A percentile compares a stretch with the other conserved stretches of the same genome.
These are phyloP conservation scores for Trichoderma sp. DNA, from an alignment of 2,329 filamentous ascomycete genomes.

Conservation along the genomic window DNA sequence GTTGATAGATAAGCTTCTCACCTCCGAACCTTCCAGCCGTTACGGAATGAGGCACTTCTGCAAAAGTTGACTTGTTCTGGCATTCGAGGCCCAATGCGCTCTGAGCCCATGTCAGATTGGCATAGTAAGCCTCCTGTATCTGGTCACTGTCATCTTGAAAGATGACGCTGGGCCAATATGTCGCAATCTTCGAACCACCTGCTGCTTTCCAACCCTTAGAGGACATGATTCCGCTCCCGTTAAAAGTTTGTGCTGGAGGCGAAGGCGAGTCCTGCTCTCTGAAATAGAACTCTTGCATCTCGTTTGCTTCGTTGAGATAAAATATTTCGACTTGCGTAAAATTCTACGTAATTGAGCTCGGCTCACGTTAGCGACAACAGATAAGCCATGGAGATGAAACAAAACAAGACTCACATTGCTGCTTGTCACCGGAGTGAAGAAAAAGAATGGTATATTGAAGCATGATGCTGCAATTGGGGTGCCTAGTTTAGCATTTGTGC, in stretches of 20 bases:
- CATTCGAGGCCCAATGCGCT: neutral
- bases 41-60: neutral
- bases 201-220: neutral
- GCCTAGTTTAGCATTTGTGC: neutral
- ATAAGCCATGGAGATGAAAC: accelerated
- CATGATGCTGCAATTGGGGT: neutral
- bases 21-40: neutral
- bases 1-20: neutral
- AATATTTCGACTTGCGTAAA: neutral
- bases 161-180: neutral
- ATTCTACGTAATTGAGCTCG: neutral
- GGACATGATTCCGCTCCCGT: neutral
- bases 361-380: neutral
- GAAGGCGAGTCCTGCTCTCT: neutral
- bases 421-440: neutral
- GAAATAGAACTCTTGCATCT: neutral
- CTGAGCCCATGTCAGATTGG: neutral
- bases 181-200: neutral
- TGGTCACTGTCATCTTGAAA: neutral
- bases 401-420: neutral
- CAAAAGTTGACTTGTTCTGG: neutral
- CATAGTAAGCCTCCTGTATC: neutral
- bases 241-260: neutral
- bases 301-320: neutral
- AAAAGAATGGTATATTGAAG: neutral